These are phyloP conservation scores for Sporisorium sorghi DNA, from an alignment of 1,284 basidiomycete genomes.

Conservation along the genomic window DNA sequence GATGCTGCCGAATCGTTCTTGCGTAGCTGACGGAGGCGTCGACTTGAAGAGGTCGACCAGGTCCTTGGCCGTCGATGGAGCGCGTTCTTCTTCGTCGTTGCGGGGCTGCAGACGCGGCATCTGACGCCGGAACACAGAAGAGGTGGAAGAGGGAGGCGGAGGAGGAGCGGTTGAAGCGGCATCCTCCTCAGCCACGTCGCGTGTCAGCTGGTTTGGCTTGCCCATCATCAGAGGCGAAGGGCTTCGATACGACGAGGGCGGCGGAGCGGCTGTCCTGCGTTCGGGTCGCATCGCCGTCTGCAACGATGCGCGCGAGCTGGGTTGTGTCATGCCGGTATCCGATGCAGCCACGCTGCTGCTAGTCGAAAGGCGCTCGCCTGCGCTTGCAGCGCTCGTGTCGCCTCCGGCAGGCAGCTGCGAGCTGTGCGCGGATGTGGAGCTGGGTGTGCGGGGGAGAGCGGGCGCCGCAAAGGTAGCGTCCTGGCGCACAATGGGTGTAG, in stretches of 20 bases:
- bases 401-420: constrained; percentile 12
- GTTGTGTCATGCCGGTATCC: constrained; percentile 17
- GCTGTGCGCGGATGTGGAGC: constrained; percentile 14
- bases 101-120: constrained; percentile 45
- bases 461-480: constrained; percentile 14
- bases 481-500: constrained; percentile 31
- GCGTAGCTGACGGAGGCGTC: constrained; percentile 45
- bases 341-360: constrained; percentile 15
- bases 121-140: constrained; percentile 11
- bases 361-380: constrained; percentile 9
- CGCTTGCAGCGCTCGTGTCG: neutral
- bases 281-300: constrained; percentile 37
- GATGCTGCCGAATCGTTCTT: constrained; percentile 26
- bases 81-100: constrained; percentile 27
- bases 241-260: constrained; percentile 50
- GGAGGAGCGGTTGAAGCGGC: neutral
- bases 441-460: constrained; percentile 18
- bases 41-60: constrained; percentile 56
- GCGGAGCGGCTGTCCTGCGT: constrained; percentile 31
- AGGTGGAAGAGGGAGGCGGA: neutral
- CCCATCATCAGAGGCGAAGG: constrained; percentile 30
- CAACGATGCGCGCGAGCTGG: constrained; percentile 39
- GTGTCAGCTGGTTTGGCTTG: constrained; percentile 18
- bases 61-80: constrained; percentile 26
- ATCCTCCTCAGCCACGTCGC: constrained; percentile 28